A percentile compares a stretch with the other conserved stretches of the same genome.
phyloP scores from a whole-genome alignment of 352 stramenopile genomes.

The Plasmopara viticola region DNA sequence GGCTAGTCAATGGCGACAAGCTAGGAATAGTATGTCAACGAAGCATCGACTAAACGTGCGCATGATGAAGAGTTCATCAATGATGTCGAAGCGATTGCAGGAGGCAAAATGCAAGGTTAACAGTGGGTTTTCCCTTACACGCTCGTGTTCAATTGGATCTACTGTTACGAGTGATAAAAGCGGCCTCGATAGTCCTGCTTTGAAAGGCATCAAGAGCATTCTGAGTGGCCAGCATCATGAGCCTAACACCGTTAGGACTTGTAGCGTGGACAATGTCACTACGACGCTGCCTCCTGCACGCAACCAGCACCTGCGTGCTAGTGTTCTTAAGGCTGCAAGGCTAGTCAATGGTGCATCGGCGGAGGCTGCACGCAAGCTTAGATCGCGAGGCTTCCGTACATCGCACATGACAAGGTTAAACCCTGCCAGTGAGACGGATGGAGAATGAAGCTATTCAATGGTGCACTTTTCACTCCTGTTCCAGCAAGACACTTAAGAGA shows the following conservation, averaged over 20 bases:
- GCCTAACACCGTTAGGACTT: slow-evolving; percentile 13
- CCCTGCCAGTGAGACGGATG: slow-evolving; percentile 31
- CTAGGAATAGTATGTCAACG: slow-evolving; percentile 26
- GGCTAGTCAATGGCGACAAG: slow-evolving; percentile 21
- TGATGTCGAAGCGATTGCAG: slow-evolving; percentile 27
- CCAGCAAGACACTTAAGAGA: too few relatives aligned
- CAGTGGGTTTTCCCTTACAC: slow-evolving; percentile 32
- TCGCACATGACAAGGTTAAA: slow-evolving; percentile 20
- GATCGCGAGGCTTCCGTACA: slow-evolving; percentile 21
- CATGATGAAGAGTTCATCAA: slow-evolving; percentile 19
- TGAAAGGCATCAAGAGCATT: slow-evolving; percentile 19
- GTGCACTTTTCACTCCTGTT: slow-evolving; percentile 6
- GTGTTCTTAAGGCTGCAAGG: slow-evolving; percentile 39
- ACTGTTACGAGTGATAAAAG: slow-evolving; percentile 53
- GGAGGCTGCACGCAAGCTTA: slow-evolving; percentile 53
- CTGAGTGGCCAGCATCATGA: slow-evolving; percentile 14
- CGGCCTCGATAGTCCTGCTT: slow-evolving; percentile 26
- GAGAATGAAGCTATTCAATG: too few relatives aligned
- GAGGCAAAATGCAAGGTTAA: slow-evolving; percentile 28
- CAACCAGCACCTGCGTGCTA: slow-evolving; percentile 33
- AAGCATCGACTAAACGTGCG: slow-evolving; percentile 28
- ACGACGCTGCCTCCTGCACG: slow-evolving; percentile 11
- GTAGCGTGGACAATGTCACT: slow-evolving; percentile 1
- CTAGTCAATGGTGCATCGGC: slow-evolving; percentile 42
- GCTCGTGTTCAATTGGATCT: slow-evolving; percentile 39